Conservation (phyloP, 2,329 filamentous ascomycete genomes). For the Ciborinia camelliae region DNA sequence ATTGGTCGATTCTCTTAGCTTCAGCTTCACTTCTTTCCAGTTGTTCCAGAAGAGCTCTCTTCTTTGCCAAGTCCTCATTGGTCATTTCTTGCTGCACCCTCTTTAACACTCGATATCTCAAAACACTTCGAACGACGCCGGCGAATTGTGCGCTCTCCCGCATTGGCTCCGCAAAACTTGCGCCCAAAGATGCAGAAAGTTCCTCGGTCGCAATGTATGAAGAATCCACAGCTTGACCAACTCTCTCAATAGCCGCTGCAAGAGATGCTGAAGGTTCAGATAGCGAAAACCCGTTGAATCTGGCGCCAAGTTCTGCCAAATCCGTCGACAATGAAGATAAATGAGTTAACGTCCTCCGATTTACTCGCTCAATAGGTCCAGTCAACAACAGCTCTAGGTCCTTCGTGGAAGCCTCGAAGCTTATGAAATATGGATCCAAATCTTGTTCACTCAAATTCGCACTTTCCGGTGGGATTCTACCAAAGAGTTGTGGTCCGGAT, state of each 20-base stretch:
- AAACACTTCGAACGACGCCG: constrained; percentile 82
- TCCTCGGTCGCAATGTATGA: constrained; percentile 97
- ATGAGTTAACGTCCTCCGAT: constrained; percentile 82
- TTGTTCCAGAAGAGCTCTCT: constrained; percentile 75
- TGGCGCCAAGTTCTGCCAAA: constrained; percentile 87
- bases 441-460: constrained; percentile 80
- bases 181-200: constrained; percentile 79
- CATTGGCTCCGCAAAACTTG: constrained; percentile 96
- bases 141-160: constrained; percentile 96
- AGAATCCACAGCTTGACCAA: constrained; percentile 91
- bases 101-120: constrained; percentile 88
- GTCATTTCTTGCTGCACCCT: constrained; percentile 98
- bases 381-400: constrained; percentile 85
- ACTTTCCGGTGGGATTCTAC: constrained; percentile 77
- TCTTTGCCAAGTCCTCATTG: constrained; percentile 86
- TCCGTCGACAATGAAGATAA: constrained; percentile 80
- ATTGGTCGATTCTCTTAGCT: constrained; percentile 89
- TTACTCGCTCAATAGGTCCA: constrained; percentile 95
- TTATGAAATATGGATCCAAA: constrained; percentile 91
- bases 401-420: constrained; percentile 87
- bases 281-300: constrained; percentile 94
- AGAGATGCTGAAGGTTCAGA: constrained; percentile 88
- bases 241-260: constrained; percentile 86
- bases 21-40: constrained; percentile 93
- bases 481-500: constrained; percentile 61